Evolutionary conservation across 1,139 yeast species (phyloP).

Genomic region (Geotrichum restrictum): DNA sequence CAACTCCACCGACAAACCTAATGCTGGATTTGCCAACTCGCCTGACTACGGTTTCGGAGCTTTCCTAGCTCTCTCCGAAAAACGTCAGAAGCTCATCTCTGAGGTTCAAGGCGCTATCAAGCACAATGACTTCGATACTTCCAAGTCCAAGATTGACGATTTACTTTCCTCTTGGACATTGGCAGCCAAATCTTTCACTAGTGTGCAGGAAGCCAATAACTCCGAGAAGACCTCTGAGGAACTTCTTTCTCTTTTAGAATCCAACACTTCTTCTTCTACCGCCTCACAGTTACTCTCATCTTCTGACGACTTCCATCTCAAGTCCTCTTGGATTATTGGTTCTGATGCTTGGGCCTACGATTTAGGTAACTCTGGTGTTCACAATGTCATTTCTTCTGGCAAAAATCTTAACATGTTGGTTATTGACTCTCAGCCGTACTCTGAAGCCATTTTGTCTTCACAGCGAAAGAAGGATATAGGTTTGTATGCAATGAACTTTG

Average conservation of each 20-base stretch:
- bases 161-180: conserved; percentile 66
- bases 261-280: conserved; percentile 11
- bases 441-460: conserved; percentile 37
- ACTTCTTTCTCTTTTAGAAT: conserved; percentile 45
- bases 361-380: conserved; percentile 88
- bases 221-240: conserved; percentile 34
- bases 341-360: conserved; percentile 96
- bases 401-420: conserved; percentile 78
- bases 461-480: conserved; percentile 89
- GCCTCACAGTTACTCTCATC: conserved; percentile 43
- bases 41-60: conserved; percentile 91
- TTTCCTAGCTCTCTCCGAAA: conserved; percentile 55
- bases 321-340: conserved; percentile 79
- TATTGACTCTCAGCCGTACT: conserved; percentile 86
- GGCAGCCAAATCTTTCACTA: conserved; percentile 28
- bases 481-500: conserved; percentile 90
- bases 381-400: conserved; percentile 71
- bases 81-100: conserved; percentile 42
- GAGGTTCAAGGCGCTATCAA: conserved; percentile 52
- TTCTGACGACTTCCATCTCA: conserved; percentile 46
- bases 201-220: conserved; percentile 31
- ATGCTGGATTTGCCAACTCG: conserved; percentile 41
- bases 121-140: conserved; percentile 46
- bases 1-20: conserved; percentile 50
- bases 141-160: conserved; percentile 51